Percentiles rank a stretch among this genome's conserved stretches.
phyloP scores from a whole-genome alignment of 345 rosid genomes.

The Bruguiera sexangula region DNA sequence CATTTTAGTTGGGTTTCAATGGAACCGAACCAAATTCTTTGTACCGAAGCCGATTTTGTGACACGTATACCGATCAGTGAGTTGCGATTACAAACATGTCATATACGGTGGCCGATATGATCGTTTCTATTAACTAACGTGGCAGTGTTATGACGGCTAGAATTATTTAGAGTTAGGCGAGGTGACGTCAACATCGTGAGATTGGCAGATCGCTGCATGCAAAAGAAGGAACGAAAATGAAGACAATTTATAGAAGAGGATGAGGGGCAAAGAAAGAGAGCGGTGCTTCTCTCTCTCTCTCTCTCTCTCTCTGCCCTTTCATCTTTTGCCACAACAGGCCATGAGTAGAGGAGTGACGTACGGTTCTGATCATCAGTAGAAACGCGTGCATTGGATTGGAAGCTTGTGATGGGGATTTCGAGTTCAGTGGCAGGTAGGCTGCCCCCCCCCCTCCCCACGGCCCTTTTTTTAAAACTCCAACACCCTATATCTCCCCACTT shows the following conservation, averaged over 20 bases:
- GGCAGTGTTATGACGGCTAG: too few species aligned
- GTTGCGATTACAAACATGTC: too few species aligned
- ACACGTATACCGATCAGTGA: too few species aligned
- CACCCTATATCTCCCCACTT: neutral
- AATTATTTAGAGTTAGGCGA: neutral
- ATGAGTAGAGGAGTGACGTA: conserved; percentile 35
- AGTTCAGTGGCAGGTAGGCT: too few species aligned
- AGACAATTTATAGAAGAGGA: too few species aligned
- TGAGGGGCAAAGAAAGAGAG: neutral
- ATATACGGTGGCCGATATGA: too few species aligned
- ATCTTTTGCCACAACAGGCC: neutral
- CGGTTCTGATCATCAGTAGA: conserved; percentile 13
- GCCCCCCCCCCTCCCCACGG: too few species aligned
- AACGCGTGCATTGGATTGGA: conserved; percentile 58
- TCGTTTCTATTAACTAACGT: too few species aligned
- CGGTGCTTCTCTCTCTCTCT: neutral
- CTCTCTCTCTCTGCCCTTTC: neutral
- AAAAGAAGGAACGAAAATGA: neutral
- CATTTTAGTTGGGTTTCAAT: too few species aligned
- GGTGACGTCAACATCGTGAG: neutral
- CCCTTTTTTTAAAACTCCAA: neutral
- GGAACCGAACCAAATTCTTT: too few species aligned
- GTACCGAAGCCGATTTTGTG: too few species aligned
- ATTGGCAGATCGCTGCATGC: neutral
- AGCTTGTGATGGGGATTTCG: conserved; percentile 46